phyloP scores from a whole-genome alignment of 768 basidiomycete genomes.

The Daedaleopsis nitida region DNA sequence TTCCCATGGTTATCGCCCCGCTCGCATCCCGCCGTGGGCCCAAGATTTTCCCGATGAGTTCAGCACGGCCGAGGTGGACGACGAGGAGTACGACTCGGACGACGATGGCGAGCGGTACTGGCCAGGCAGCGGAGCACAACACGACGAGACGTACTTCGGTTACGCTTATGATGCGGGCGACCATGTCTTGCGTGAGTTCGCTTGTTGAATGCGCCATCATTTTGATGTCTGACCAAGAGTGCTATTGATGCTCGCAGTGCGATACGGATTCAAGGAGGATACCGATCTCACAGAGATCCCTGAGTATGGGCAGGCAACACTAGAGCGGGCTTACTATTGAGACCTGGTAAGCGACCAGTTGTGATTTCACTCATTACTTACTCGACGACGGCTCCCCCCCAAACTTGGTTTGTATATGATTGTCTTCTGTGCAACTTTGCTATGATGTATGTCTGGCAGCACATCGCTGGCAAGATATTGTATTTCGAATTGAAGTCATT shows the following conservation, averaged over 20 bases:
- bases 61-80: neutral
- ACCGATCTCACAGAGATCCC: neutral
- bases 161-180: conserved; percentile 38
- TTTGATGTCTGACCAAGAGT: neutral
- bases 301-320: too few species aligned
- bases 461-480: too few species aligned
- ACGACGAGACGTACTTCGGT: conserved; percentile 32
- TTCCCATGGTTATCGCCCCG: conserved; percentile 26
- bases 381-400: too few species aligned
- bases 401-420: too few species aligned
- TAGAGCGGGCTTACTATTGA: too few species aligned
- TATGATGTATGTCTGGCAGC: too few species aligned
- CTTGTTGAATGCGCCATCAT: neutral
- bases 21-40: conserved; percentile 23
- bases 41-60: conserved; percentile 29
- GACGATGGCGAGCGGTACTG: neutral
- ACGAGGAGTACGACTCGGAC: neutral
- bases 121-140: neutral
- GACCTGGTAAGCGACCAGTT: too few species aligned
- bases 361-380: too few species aligned
- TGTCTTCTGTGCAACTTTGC: too few species aligned
- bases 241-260: neutral
- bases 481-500: too few species aligned
- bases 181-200: conserved; percentile 35
- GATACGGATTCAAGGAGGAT: neutral